phyloP scores from a whole-genome alignment of 176 grass and related monocot species.

The Hordeum vulgare region MorexV3_pseudomolecules_assembly NC_058520.1:481000618-481001117 shows the following conservation, averaged over 20 bases:
- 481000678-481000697: neutral
- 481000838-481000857: neutral
- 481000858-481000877: neutral
- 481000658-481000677: neutral
- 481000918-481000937: neutral
- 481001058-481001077: slow-evolving; percentile 62
- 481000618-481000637: neutral
- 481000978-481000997: slow-evolving; percentile 41
- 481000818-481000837: neutral
- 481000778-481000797: neutral
- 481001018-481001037: slow-evolving; percentile 92
- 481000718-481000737: neutral
- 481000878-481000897: neutral
- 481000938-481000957: slow-evolving; percentile 4
- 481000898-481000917: neutral
- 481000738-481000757: neutral
- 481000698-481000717: neutral
- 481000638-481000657: neutral
- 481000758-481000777: neutral
- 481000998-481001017: slow-evolving; percentile 97
- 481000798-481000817: neutral
- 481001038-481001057: slow-evolving; percentile 74
- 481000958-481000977: slow-evolving; percentile 4
- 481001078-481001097: slow-evolving; percentile 29
- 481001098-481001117: neutral